Evolutionary conservation across 169 alveolate genomes (phyloP), one percentile per base, ranked within the genome.

Genomic region (Plasmodium cynomolgi): DNA sequence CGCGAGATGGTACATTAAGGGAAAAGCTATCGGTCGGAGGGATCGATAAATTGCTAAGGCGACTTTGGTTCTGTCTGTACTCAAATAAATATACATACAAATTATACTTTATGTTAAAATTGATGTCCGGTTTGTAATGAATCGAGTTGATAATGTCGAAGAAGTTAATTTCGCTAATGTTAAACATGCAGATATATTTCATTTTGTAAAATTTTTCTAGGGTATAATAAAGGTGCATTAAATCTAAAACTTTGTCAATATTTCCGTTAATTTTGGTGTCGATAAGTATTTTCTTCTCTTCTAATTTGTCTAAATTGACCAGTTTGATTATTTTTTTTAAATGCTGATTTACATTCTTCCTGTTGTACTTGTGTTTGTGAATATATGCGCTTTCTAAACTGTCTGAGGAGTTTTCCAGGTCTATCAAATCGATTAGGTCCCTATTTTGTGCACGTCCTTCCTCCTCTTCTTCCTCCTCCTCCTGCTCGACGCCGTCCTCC

Each of bases 341-440:
- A 72, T 91, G 39, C 56, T 72, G 47, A 79, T 91, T 91, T 29
- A 91, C 79, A 50, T 81, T 91, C 47, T 91, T 91, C 75, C 75
- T 91, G 68, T 91, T 91, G 44, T 81, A 91, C 56, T 91, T 91
- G 75, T 91, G 95, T 73, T 91, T 91, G 77, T 91, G 92, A 29
- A 91, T 81, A 82, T 91, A 91, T 34, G 92, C 95, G 56, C 95
- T 91, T 58, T 91, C 95, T 20, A 81, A 79, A 79, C 95, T 91
- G 85, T 91, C 95, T 6, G 95, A 82, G 13, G 92, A 71, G 31
- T 73, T 91, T 26, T 74, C 84, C 54, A 91, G 26, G 54, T 91
- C 95, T 29, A 56, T n/a, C 47, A 88, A 37, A 68, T 88, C 94
- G n/a, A 88, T 88, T 50, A 88, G 58, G 33, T 88, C 86, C 39